Percentiles rank a stretch among this genome's conserved stretches.
Conservation (phyloP, 768 basidiomycete species). For the Boletus sp. region DNA sequence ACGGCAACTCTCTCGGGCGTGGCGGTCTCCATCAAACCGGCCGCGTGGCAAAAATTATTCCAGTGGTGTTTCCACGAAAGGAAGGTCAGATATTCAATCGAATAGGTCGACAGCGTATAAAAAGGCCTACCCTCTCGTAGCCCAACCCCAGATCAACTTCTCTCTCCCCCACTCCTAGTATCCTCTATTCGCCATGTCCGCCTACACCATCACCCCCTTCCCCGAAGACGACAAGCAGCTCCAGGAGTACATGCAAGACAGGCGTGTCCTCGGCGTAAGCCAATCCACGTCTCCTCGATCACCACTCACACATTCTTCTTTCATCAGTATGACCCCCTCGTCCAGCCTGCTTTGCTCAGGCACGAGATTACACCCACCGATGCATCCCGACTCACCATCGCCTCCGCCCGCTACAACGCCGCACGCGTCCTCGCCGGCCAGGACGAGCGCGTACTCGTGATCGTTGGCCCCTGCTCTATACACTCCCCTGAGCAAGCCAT, state of each 20-base stretch:
- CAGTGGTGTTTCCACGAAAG: not conserved
- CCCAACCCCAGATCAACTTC: conserved; percentile 1
- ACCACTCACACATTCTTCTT: conserved; percentile 13
- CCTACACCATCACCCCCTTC: conserved; percentile 56
- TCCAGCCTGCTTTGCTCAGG: conserved; percentile 86
- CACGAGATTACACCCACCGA: conserved; percentile 76
- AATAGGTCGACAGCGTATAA: conserved; percentile 17
- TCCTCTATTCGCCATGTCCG: conserved; percentile 5
- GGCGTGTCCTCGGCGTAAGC: conserved; percentile 74
- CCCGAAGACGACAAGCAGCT: conserved; percentile 63
- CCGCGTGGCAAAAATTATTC: conserved; percentile 2
- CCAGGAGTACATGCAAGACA: conserved; percentile 74
- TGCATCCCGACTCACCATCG: conserved; percentile 70
- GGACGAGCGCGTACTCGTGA: conserved; percentile 82
- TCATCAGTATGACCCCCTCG: conserved; percentile 86
- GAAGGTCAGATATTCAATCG: not conserved
- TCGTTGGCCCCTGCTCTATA: conserved; percentile 96
- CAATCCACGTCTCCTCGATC: not conserved
- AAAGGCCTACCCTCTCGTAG: conserved; percentile 8
- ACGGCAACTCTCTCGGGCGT: conserved; percentile 21
- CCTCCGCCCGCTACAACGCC: conserved; percentile 71
- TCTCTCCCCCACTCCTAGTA: not conserved
- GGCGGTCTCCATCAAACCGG: conserved; percentile 17
- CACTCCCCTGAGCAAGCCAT: conserved; percentile 85
- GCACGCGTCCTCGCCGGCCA: conserved; percentile 79